Evolutionary conservation across 495 filamentous ascomycete species (phyloP).

Genomic region (Oidiodendron maius): DNA sequence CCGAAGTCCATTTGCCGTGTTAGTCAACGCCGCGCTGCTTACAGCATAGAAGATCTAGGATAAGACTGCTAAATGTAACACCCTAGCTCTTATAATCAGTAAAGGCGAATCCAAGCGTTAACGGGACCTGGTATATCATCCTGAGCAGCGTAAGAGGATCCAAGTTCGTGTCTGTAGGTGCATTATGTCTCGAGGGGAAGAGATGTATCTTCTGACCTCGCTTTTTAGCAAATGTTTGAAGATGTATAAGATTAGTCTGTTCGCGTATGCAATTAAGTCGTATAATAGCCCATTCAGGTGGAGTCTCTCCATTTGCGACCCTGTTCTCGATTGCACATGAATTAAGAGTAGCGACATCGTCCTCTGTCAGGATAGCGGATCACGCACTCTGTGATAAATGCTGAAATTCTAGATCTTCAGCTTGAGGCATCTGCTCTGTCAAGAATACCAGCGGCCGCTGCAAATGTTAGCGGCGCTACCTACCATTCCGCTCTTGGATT

Average conservation of each 20-base stretch:
- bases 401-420: neutral
- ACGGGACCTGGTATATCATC: neutral
- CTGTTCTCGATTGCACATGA: neutral
- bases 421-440: neutral
- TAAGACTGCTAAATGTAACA: neutral
- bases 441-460: neutral
- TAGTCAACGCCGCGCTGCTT: slow-evolving; percentile 1
- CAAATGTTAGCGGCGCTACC: neutral
- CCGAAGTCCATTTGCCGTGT: slow-evolving; percentile 1
- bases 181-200: neutral
- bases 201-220: neutral
- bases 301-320: neutral
- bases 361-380: neutral
- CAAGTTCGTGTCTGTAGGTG: neutral
- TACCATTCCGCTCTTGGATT: slow-evolving; percentile 5
- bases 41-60: neutral
- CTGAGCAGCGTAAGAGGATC: neutral
- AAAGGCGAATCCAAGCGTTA: slow-evolving; percentile 4
- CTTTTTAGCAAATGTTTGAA: neutral
- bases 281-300: neutral
- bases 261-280: neutral
- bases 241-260: neutral
- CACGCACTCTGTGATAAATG: neutral
- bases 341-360: neutral
- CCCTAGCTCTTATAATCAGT: slow-evolving; percentile 4